Evolutionary conservation across 305 asterid genomes (phyloP), one percentile per base, ranked within the genome.

Genomic region (Fraxinus velutina): DNA sequence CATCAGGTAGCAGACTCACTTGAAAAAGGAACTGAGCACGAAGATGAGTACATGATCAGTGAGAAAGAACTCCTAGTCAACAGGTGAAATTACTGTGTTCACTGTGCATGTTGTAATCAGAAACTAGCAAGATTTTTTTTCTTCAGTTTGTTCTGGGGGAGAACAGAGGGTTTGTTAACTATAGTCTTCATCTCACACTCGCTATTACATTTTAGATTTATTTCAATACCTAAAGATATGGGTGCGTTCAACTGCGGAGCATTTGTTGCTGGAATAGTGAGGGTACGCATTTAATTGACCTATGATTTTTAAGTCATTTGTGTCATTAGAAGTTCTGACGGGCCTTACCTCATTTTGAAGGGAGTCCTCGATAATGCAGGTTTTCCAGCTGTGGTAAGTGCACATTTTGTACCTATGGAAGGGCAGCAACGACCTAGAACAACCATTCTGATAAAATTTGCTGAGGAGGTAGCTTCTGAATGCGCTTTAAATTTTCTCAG

Each of bases 221-320:
- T 92, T 82, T 93, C 97, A 36, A 86, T 89, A 78, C 97, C 98
- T 57, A 94, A 94, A 80, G 97, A 94, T 87, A 93, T 94, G 98
- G 98, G 98, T 8, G 95, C 97, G 78, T 95, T 94, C 81, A 95
- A 95, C 83, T 95, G 99, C 9, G 99, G 99, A 85, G 98, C 99
- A 75, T 95, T 95, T 79, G 99, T 91, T 86, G 97, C 99, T 81
- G 99, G 97, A 82, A 91, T 95, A 66, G 99, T 95, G 83, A 91
- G 89, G 97, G 99, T 95, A 88, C 73, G 83, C 81, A 33, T 77
- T 12, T 36, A 79, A 78, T 66, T 70, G 19, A 19, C 66, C 81
- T 39, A 36, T 57, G 80, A 55, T 71, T 77, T 39, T 57, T 80
- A 44, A 55, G 37, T 84, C 42, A 79, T 22, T 76, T 74, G 17